A percentile compares a stretch with the other conserved stretches of the same genome.
These are phyloP conservation scores for Bipolaris gigantea DNA, from an alignment of 2,329 filamentous ascomycete genomes.

Conservation along the genomic window DNA sequence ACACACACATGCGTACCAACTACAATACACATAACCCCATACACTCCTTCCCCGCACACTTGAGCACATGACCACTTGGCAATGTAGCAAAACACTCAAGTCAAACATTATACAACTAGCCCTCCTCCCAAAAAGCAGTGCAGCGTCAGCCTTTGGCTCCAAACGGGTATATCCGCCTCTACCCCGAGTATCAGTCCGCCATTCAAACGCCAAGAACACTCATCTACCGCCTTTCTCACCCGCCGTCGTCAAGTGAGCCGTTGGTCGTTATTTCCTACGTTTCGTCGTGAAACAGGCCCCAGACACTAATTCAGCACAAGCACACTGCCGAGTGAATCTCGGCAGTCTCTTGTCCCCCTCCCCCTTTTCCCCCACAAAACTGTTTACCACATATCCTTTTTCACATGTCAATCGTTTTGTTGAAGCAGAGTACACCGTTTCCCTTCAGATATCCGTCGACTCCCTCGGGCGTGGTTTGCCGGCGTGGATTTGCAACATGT, in stretches of 20 bases:
- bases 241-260: not conserved
- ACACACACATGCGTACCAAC: not conserved
- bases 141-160: not conserved
- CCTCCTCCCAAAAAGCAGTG: not conserved
- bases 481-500: constrained; percentile 45
- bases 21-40: not conserved
- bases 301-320: not conserved
- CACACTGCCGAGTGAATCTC: not conserved
- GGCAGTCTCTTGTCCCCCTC: not conserved
- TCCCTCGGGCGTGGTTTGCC: constrained; percentile 66
- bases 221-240: not conserved
- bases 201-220: constrained; percentile 6
- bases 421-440: constrained; percentile 88
- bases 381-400: not conserved
- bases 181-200: constrained; percentile 1
- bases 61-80: not conserved
- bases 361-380: not conserved
- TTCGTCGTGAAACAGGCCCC: not conserved
- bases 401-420: constrained; percentile 72
- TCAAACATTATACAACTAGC: not conserved
- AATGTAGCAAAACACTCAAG: not conserved
- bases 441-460: constrained; percentile 84
- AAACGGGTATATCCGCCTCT: not conserved
- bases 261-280: not conserved
- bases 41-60: not conserved